Evolutionary conservation across 768 basidiomycete genomes (phyloP).

Genomic region (Paxillus rubicundulus): DNA sequence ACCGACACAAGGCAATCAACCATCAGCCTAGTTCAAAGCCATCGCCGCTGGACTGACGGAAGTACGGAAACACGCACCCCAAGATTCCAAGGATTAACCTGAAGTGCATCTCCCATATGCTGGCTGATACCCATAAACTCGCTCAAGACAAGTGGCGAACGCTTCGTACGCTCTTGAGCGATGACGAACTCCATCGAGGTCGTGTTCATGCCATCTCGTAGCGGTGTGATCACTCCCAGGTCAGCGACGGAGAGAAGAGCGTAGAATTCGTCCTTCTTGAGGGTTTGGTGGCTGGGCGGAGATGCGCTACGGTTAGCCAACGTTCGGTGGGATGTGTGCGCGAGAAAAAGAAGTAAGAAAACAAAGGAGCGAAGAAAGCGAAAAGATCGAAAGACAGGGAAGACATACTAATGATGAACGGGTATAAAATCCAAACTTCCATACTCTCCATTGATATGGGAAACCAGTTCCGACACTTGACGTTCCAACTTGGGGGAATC

Average conservation of each 20-base stretch:
- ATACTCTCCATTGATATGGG: slow-evolving; percentile 94
- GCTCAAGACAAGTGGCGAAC: slow-evolving; percentile 84
- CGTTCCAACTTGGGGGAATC: slow-evolving; percentile 94
- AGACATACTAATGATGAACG: slow-evolving; percentile 94
- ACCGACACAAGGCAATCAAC: neutral
- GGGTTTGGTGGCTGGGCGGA: slow-evolving; percentile 78
- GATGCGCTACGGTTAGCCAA: neutral
- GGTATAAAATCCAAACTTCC: slow-evolving; percentile 94
- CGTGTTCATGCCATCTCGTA: slow-evolving; percentile 99
- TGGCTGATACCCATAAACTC: slow-evolving; percentile 98
- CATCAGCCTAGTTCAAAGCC: neutral
- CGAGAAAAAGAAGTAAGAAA: too few relatives aligned
- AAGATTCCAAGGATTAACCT: slow-evolving; percentile 96
- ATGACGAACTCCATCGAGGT: slow-evolving; percentile 98
- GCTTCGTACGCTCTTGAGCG: slow-evolving; percentile 82
- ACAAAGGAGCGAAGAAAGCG: too few relatives aligned
- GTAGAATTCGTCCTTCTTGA: slow-evolving; percentile 98
- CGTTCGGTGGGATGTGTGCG: neutral
- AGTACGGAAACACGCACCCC: slow-evolving; percentile 48
- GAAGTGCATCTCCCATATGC: slow-evolving; percentile 84
- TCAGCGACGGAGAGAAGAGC: slow-evolving; percentile 91
- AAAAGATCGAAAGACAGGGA: too few relatives aligned
- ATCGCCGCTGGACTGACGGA: neutral
- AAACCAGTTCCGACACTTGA: slow-evolving; percentile 89
- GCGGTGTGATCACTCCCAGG: slow-evolving; percentile 90